Evolutionary conservation across 805 yeast genomes (phyloP).

Genomic region (Pichia deserticola): DNA sequence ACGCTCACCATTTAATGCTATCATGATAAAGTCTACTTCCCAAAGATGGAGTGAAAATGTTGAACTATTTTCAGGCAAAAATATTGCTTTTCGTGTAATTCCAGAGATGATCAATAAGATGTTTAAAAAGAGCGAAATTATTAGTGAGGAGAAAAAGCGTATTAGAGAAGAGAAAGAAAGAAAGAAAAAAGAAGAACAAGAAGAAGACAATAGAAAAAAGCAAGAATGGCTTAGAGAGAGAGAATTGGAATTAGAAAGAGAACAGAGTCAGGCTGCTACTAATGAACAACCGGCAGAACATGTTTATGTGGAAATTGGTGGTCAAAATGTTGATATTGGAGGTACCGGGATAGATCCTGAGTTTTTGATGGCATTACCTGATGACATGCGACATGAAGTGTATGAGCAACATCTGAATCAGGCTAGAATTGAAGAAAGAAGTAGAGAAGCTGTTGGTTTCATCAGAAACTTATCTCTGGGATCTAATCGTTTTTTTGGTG

Average conservation of each 20-base stretch:
- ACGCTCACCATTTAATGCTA: constrained; percentile 14
- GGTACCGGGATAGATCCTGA: constrained; percentile 92
- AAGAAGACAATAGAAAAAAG: constrained; percentile 25
- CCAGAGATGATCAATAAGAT: constrained; percentile 42
- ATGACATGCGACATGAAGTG: constrained; percentile 88
- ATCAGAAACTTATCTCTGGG: constrained; percentile 5
- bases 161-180: constrained; percentile 19
- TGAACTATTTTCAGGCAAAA: constrained; percentile 36
- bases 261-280: constrained; percentile 25
- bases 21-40: constrained; percentile 32
- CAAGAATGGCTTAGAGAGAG: constrained; percentile 29
- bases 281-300: constrained; percentile 35
- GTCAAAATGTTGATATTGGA: constrained; percentile 71
- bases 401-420: constrained; percentile 78
- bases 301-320: constrained; percentile 65
- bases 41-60: constrained; percentile 65
- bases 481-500: constrained; percentile 17
- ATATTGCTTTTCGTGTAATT: constrained; percentile 19
- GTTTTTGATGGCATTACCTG: constrained; percentile 83
- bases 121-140: constrained; percentile 34
- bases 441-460: constrained; percentile 2
- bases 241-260: not conserved
- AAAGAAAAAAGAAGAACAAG: constrained; percentile 15
- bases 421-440: constrained; percentile 49
- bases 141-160: constrained; percentile 24